phyloP scores from a whole-genome alignment of 441 rosid genomes.

The Pelargonium exstipulatum region DNA sequence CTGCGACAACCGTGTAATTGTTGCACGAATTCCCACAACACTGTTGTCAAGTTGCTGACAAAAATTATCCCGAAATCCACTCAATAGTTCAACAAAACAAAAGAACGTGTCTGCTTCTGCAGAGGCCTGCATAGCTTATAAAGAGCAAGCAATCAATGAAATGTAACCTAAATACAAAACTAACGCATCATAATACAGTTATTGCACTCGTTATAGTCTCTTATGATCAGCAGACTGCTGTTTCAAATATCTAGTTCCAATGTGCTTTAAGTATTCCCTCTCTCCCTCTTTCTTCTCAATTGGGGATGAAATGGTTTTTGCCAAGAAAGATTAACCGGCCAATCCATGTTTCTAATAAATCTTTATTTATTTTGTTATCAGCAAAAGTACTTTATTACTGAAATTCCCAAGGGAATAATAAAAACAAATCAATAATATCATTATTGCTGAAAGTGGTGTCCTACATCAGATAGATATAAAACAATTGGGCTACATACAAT shows the following conservation, averaged over 20 bases:
- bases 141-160: slow-evolving; percentile 24
- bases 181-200: slow-evolving; percentile 1
- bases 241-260: neutral
- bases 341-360: no score
- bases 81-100: slow-evolving; percentile 84
- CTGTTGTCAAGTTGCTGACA: slow-evolving; percentile 98
- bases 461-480: no score
- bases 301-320: no score
- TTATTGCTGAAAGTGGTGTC: no score
- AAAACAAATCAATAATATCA: no score
- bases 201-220: neutral
- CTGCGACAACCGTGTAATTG: slow-evolving; percentile 75
- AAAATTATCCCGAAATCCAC: slow-evolving; percentile 93
- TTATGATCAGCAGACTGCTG: neutral
- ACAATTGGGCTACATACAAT: no score
- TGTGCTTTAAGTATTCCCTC: neutral
- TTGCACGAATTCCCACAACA: slow-evolving; percentile 86
- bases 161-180: neutral
- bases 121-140: slow-evolving; percentile 50
- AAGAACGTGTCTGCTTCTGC: slow-evolving; percentile 95
- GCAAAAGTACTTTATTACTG: no score
- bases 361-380: no score
- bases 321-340: no score
- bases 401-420: no score
- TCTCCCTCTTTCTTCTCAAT: no score